Evolutionary conservation across 139 green algal species (phyloP).

Genomic region (Pleodorina starrii): DNA sequence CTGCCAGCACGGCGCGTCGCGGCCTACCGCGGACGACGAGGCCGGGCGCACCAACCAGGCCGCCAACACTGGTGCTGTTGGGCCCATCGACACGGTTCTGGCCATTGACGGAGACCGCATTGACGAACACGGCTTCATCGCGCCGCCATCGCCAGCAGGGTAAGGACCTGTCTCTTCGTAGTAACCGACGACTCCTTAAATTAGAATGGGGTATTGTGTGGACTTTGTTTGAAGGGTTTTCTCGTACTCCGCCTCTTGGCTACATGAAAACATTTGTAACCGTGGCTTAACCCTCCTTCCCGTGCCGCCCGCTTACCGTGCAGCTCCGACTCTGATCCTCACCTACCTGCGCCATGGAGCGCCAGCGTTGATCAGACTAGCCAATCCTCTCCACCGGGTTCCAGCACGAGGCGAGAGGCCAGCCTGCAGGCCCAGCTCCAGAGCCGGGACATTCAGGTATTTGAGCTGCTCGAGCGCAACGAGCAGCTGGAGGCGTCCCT

Average conservation of each 20-base stretch:
- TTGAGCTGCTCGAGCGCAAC: not conserved
- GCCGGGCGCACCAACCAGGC: no score
- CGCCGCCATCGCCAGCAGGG: not conserved
- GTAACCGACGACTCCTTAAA: no score
- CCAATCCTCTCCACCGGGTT: not conserved
- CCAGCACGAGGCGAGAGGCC: not conserved
- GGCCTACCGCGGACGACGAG: not conserved
- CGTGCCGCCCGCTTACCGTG: no score
- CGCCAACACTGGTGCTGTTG: not conserved
- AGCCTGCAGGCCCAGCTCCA: slow-evolving; percentile 7
- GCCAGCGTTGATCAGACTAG: not conserved
- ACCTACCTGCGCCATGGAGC: not conserved
- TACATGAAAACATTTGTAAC: no score
- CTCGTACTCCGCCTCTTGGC: no score
- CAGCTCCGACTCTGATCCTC: not conserved
- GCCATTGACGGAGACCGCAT: not conserved
- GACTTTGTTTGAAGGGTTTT: no score
- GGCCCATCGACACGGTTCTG: not conserved
- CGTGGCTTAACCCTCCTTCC: no score
- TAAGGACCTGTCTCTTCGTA: no score
- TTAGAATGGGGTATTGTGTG: no score
- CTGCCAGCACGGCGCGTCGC: not conserved
- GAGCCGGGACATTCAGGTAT: not conserved
- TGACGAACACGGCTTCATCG: slow-evolving; percentile 8
- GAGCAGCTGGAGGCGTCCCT: not conserved